phyloP scores from a whole-genome alignment of 345 rosid genomes.

The Trapa bicornis region DNA sequence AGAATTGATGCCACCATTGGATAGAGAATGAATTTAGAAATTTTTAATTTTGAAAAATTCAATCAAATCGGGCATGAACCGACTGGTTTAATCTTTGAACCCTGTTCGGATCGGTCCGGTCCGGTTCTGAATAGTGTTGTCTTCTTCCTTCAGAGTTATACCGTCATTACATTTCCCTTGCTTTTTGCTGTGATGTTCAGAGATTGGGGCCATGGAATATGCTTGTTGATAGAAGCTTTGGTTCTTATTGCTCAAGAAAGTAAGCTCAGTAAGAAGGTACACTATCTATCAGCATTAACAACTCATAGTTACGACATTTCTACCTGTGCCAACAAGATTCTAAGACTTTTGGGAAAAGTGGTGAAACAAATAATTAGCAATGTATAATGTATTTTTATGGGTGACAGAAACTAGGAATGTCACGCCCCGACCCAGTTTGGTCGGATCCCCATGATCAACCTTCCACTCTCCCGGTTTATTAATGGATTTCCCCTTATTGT shows the following conservation, averaged over 20 bases:
- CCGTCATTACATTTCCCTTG: slow-evolving; percentile 83
- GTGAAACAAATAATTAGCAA: neutral
- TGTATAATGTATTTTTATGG: slow-evolving; percentile 1
- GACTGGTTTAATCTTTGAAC: no score
- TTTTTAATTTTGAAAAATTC: no score
- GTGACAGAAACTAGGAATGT: slow-evolving; percentile 56
- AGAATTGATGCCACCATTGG: no score
- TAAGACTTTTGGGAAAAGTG: neutral
- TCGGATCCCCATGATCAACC: no score
- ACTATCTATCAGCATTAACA: slow-evolving; percentile 2
- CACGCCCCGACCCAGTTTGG: no score
- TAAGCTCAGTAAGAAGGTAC: slow-evolving; percentile 65
- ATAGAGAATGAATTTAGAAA: no score
- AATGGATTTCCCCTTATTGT: no score
- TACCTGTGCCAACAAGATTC: neutral
- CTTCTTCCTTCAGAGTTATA: slow-evolving; percentile 13
- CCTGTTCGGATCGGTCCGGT: no score
- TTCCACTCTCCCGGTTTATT: no score
- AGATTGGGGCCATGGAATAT: slow-evolving; percentile 98
- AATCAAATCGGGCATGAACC: no score
- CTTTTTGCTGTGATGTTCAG: slow-evolving; percentile 99
- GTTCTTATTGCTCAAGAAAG: slow-evolving; percentile 79
- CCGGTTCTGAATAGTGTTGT: no score
- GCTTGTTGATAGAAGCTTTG: slow-evolving; percentile 85
- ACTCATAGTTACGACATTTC: neutral